A percentile compares a stretch with the other conserved stretches of the same genome.
Conservation (phyloP, 2,329 filamentous ascomycete species). For the Bipolaris zeicola region DNA sequence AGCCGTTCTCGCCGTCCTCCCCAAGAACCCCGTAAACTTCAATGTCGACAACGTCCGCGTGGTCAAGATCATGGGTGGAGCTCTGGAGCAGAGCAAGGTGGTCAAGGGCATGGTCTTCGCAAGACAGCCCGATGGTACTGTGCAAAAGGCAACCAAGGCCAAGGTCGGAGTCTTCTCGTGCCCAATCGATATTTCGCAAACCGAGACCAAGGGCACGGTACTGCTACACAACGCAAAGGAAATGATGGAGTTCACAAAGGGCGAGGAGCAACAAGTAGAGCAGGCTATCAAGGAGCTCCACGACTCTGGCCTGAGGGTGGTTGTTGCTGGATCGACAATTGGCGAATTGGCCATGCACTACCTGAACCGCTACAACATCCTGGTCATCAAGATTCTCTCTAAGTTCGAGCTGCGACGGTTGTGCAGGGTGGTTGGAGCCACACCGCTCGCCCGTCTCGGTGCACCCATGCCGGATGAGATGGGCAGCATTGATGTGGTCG, state of each 20-base stretch:
- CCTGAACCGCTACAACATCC: slow-evolving; percentile 94
- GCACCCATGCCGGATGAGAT: slow-evolving; percentile 99
- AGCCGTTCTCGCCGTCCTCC: slow-evolving; percentile 81
- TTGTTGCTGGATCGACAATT: slow-evolving; percentile 90
- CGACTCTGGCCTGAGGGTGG: slow-evolving; percentile 89
- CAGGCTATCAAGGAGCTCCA: slow-evolving; percentile 91
- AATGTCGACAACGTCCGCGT: slow-evolving; percentile 99
- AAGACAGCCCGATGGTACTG: slow-evolving; percentile 83
- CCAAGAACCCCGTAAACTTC: slow-evolving; percentile 94
- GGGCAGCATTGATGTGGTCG: slow-evolving; percentile 91
- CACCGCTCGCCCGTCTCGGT: slow-evolving; percentile 91
- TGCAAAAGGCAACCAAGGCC: slow-evolving; percentile 90
- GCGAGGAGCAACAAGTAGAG: slow-evolving; percentile 92
- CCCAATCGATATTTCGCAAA: slow-evolving; percentile 92
- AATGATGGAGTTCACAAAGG: slow-evolving; percentile 98
- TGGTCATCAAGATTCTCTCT: slow-evolving; percentile 94
- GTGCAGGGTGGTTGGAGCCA: slow-evolving; percentile 95
- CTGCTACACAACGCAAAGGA: slow-evolving; percentile 96
- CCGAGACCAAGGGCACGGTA: slow-evolving; percentile 98
- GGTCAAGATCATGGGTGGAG: slow-evolving; percentile 99
- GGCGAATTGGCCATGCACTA: slow-evolving; percentile 97
- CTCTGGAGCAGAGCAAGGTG: slow-evolving; percentile 89
- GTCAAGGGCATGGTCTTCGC: slow-evolving; percentile 99
- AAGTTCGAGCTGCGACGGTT: slow-evolving; percentile 96
- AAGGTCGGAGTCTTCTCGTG: slow-evolving; percentile 98